A percentile compares a stretch with the other conserved stretches of the same genome.
Evolutionary conservation across 345 rosid genomes (phyloP).

Genomic region (Pistacia integerrima): DNA sequence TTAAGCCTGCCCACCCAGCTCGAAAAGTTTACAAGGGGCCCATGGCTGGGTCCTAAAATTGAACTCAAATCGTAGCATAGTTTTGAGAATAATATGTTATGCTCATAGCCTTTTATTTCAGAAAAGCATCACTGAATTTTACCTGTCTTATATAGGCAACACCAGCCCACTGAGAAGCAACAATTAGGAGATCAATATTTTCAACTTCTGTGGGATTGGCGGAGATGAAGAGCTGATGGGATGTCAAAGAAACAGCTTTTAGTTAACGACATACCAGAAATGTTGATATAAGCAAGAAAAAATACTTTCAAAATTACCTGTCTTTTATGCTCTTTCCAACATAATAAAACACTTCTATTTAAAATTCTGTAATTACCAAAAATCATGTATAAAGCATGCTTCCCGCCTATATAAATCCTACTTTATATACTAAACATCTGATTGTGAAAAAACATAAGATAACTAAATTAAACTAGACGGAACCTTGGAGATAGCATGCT

Average conservation of each 20-base stretch:
- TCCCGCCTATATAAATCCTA: neutral
- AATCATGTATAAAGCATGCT: neutral
- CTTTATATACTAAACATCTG: neutral
- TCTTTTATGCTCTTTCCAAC: neutral
- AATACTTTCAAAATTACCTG: conserved; percentile 4
- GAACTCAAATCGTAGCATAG: neutral
- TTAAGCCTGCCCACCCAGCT: neutral
- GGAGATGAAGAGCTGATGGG: conserved; percentile 52
- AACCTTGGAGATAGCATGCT: conserved; percentile 56
- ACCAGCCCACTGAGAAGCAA: conserved; percentile 87
- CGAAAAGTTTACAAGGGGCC: neutral
- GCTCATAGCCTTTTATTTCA: neutral
- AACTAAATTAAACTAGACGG: neutral
- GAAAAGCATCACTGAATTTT: conserved; percentile 2
- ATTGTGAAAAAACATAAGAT: neutral
- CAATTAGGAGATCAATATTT: conserved; percentile 63
- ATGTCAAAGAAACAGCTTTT: conserved; percentile 13
- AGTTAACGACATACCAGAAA: conserved; percentile 13
- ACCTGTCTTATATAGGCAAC: conserved; percentile 70
- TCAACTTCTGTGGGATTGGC: conserved; percentile 50
- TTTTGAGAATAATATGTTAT: neutral
- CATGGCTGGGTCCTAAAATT: neutral
- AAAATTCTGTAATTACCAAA: neutral
- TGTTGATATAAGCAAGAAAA: neutral
- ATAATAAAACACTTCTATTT: neutral